Base-by-base conservation (phyloP, 2,329 filamentous ascomycete genomes). In the Diaporthe caulivora region DNA sequence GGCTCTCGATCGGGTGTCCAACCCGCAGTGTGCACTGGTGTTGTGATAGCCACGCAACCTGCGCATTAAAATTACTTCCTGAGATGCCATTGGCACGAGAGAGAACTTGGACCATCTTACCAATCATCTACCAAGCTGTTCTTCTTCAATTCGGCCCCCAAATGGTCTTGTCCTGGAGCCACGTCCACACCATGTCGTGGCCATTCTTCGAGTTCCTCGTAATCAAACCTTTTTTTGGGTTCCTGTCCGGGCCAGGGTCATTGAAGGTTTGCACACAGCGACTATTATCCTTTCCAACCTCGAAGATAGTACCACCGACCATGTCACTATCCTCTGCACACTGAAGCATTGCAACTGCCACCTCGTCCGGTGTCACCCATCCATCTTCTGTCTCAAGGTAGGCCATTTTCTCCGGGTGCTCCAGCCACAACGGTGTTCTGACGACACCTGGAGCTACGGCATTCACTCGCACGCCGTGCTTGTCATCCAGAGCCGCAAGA, bases 381-480 rank as follows among this genome's bases (percentile, higher is more conserved):
- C 73, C 79, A 70, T 85, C 84, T 31, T 77, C 73, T 4, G 72
- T 73, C 34, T 85, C 79, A 0, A 87, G 74, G 49, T 80, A 80
- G 21, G 77, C 76, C 24, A 86, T 73, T 75, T 86, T 87, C 75
- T 87, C 85, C 0, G 84, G 82, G 47, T 86, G 75, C 1, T 87
- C 85, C 0, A 79, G 82, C 84, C 85, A 86, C 3, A 88, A 74
- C 2, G 86, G 86, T 1, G 86, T 87, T 10, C 79, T 77, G 0
- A 87, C 83, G 1, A 86, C 67, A 0, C 84, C 86, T 0, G 86
- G 86, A 0, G 86, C 85, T 0, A 87, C 83, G 0, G 82, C 85
- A 60, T 79, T 84, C 44, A 88, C 83, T 0, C 84, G 77, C 24
- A 88, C 81, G 0, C 81, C 79, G 2, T 78, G 71, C 0, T 76